These are phyloP conservation scores for Cladophialophora immunda DNA, from an alignment of 2,329 filamentous ascomycete species.

Conservation along the genomic window DNA sequence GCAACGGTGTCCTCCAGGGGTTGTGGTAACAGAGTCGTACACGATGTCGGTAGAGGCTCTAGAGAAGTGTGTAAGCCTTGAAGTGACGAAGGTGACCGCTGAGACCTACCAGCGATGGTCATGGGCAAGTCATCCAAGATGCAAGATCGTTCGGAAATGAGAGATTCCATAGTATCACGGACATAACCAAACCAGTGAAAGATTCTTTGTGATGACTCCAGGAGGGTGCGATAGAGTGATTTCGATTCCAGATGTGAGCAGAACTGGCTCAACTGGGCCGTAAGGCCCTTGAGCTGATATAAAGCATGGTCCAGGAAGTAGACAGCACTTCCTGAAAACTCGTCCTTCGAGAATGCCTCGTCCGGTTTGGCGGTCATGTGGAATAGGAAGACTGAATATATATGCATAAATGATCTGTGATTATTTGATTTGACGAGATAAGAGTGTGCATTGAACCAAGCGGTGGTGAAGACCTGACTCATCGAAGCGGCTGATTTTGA, in stretches of 20 bases:
- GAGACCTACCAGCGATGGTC: neutral
- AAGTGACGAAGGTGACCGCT: neutral
- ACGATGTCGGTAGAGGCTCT: neutral
- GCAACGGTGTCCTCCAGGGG: conserved; percentile 3
- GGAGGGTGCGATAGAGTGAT: conserved; percentile 9
- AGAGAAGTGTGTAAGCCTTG: conserved; percentile 3
- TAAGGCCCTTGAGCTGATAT: neutral
- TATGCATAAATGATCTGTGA: conserved; percentile 8
- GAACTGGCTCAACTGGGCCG: neutral
- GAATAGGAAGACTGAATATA: conserved; percentile 22
- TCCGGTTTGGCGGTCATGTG: conserved; percentile 11
- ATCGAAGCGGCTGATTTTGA: too few relatives aligned
- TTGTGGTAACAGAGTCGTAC: neutral
- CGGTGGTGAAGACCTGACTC: too few relatives aligned
- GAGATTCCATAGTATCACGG: conserved; percentile 17
- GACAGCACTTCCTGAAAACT: neutral
- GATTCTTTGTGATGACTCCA: conserved; percentile 8
- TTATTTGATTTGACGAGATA: conserved; percentile 10
- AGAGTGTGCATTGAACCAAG: conserved; percentile 19
- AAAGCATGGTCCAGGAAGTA: conserved; percentile 17
- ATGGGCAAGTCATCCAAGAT: conserved; percentile 8
- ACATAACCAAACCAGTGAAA: conserved; percentile 13
- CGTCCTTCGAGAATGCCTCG: neutral
- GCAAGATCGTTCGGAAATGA: conserved; percentile 2
- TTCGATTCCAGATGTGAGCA: neutral